phyloP scores from a whole-genome alignment of 768 basidiomycete species.

The Naematelia aurantialba region DNA sequence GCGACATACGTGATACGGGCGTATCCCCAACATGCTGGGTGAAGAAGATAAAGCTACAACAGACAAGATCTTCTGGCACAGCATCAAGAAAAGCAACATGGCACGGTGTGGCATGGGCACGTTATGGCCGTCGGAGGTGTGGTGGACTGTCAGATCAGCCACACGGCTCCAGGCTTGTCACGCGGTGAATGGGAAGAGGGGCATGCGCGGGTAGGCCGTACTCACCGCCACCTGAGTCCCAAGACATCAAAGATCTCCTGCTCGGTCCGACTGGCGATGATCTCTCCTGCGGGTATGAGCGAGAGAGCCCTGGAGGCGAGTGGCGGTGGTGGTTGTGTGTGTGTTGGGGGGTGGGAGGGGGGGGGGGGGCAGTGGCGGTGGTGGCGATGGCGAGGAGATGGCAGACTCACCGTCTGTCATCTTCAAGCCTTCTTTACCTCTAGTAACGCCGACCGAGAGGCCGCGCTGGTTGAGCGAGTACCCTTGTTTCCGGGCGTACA shows the following conservation, averaged over 20 bases:
- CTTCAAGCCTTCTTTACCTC: conserved; percentile 63
- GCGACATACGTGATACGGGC: neutral
- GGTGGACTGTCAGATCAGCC: conserved; percentile 23
- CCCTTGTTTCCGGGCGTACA: conserved; percentile 75
- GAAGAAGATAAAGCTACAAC: no score
- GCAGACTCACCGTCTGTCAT: conserved; percentile 62
- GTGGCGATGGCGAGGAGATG: neutral
- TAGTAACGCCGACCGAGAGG: conserved; percentile 66
- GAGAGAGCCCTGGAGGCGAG: no score
- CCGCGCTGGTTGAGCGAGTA: conserved; percentile 86
- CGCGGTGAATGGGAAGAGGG: no score
- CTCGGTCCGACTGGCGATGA: conserved; percentile 79
- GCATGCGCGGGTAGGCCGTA: neutral
- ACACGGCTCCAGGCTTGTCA: neutral
- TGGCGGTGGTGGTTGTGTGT: no score
- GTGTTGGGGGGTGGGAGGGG: no score
- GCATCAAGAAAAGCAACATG: no score
- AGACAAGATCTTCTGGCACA: no score
- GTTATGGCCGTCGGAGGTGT: conserved; percentile 37
- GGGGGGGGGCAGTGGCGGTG: neutral
- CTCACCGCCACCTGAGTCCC: conserved; percentile 50
- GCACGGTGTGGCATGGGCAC: neutral
- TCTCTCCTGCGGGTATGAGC: conserved; percentile 59
- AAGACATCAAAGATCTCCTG: conserved; percentile 78
- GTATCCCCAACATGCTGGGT: no score